Conservation (phyloP, 345 rosid genomes). For the Euphorbia lathyris region DNA sequence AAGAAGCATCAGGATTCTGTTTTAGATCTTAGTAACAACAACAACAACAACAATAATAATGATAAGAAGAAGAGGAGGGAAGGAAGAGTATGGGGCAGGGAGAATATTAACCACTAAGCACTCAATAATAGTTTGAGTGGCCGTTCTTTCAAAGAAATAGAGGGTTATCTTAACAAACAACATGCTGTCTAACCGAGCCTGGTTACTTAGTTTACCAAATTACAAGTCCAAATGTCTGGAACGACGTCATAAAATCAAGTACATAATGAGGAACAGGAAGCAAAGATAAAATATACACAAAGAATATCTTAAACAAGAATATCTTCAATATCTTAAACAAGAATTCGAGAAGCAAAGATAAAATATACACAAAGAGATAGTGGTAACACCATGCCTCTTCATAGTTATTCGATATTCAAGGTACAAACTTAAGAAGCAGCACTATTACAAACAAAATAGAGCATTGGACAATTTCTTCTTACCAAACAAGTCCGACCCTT, state of each 20-base stretch:
- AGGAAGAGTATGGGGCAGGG: background rate
- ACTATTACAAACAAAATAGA: background rate
- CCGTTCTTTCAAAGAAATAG: background rate
- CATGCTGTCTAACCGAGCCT: background rate
- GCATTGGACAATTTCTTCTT: conserved; percentile 15
- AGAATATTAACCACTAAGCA: background rate
- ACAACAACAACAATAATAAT: no score
- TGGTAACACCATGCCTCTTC: background rate
- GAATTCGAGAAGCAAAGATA: background rate
- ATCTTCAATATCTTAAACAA: no score
- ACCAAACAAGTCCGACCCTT: conserved; percentile 89
- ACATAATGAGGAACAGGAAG: background rate
- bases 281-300: no score
- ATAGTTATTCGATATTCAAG: background rate
- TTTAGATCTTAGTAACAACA: no score
- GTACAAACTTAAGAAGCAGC: background rate
- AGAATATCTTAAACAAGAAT: no score
- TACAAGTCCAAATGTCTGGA: background rate
- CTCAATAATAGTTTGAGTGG: background rate
- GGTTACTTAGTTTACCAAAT: background rate
- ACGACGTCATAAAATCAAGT: background rate
- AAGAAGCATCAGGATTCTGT: no score
- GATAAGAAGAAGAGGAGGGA: background rate
- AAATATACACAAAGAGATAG: background rate
- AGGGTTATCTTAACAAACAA: background rate